Evolutionary conservation across 192 early-diverging fungal genomes (phyloP).

Genomic region (Backusella tarrabulga): DNA sequence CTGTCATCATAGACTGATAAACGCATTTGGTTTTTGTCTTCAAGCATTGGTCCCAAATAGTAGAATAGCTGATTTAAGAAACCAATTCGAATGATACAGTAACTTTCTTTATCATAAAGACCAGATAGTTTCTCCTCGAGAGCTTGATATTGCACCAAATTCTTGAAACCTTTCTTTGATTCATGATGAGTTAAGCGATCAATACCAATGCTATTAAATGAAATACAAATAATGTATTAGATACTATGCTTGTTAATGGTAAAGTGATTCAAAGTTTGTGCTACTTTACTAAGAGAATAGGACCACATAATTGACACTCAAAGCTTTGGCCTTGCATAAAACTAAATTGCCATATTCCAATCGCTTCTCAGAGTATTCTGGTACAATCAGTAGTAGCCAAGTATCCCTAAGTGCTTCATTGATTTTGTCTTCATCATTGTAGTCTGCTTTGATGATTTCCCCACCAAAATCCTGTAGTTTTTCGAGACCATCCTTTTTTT

Average conservation of each 20-base stretch:
- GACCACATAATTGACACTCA: constrained; percentile 4
- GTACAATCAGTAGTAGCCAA: not conserved
- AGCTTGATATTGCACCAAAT: not conserved
- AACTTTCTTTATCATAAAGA: not conserved
- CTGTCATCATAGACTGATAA: not conserved
- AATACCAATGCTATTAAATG: constrained; percentile 13
- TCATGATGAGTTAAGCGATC: not conserved
- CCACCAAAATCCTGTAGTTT: constrained; percentile 12
- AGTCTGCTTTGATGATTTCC: not conserved
- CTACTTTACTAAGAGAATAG: constrained; percentile 13
- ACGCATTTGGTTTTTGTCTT: not conserved
- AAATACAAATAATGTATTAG: not conserved
- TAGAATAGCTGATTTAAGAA: constrained; percentile 9
- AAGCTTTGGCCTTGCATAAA: not conserved
- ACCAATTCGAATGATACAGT: not conserved
- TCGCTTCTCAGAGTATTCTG: not conserved
- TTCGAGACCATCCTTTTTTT: not conserved
- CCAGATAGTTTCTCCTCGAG: not conserved
- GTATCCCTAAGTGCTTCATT: not conserved
- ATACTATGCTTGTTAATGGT: not conserved
- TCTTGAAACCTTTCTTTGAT: not conserved
- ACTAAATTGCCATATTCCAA: not conserved
- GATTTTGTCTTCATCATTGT: not conserved
- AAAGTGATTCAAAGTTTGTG: not conserved
- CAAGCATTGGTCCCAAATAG: constrained; percentile 19